Conservation (phyloP, 768 basidiomycete species). For the Leccinum sublutescens region DNA sequence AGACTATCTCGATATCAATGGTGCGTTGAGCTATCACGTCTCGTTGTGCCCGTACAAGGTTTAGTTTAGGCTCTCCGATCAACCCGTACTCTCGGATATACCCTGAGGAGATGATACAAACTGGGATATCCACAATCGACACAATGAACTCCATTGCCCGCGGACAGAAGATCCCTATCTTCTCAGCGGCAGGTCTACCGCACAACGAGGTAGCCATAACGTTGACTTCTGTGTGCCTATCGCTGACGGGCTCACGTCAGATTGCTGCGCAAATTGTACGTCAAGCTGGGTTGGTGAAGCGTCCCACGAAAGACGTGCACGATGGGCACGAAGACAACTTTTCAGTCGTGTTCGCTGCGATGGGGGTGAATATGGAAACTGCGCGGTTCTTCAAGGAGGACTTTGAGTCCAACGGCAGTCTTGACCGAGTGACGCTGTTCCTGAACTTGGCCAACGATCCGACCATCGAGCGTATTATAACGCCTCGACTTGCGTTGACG, state of each 20-base stretch:
- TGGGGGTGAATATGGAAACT: conserved; percentile 99
- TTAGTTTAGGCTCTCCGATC: conserved; percentile 82
- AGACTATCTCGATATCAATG: conserved; percentile 99
- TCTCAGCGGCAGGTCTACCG: conserved; percentile 97
- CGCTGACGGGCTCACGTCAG: conserved; percentile 42
- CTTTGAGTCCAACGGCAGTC: conserved; percentile 97
- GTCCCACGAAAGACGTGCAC: conserved; percentile 95
- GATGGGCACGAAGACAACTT: conserved; percentile 99
- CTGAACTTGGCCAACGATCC: conserved; percentile 98
- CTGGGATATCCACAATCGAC: conserved; percentile 98
- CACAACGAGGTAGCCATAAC: conserved; percentile 81
- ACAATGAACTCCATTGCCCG: conserved; percentile 99
- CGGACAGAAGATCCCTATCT: conserved; percentile 99
- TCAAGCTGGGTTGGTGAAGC: conserved; percentile 95
- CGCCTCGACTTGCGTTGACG: conserved; percentile 94
- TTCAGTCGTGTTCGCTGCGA: conserved; percentile 98
- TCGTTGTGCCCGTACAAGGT: conserved; percentile 14
- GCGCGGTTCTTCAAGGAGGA: conserved; percentile 99
- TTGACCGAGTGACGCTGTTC: conserved; percentile 97
- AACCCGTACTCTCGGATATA: conserved; percentile 98
- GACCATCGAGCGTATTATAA: conserved; percentile 99
- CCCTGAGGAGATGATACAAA: conserved; percentile 99
- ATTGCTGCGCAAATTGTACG: conserved; percentile 99
- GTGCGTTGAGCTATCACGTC: conserved; percentile 42
- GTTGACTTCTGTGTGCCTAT: conserved; percentile 21